A percentile compares a stretch with the other conserved stretches of the same genome.
Evolutionary conservation across 1,139 yeast species (phyloP).

Genomic region (Keqinozyma sinolaborantium): DNA sequence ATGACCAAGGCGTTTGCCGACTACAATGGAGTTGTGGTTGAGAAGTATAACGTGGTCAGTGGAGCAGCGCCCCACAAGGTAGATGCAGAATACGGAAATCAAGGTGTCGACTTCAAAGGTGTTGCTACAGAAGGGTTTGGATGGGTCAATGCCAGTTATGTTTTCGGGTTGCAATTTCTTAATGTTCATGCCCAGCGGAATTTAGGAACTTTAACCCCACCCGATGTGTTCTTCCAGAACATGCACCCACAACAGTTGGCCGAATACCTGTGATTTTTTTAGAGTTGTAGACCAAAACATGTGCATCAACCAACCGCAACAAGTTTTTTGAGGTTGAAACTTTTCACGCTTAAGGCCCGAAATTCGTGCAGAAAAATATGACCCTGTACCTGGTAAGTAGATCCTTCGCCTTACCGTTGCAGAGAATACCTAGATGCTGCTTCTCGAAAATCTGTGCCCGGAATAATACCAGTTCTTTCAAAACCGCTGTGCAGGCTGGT

Average conservation of each 20-base stretch:
- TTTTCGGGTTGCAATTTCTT: constrained; percentile 69
- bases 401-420: not conserved
- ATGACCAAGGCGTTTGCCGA: constrained; percentile 93
- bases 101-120: constrained; percentile 88
- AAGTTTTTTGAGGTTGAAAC: not conserved
- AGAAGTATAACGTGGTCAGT: constrained; percentile 87
- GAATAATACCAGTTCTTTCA: constrained; percentile 18
- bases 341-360: too few species aligned
- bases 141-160: constrained; percentile 90
- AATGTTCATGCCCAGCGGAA: constrained; percentile 71
- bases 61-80: constrained; percentile 87
- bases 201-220: constrained; percentile 80
- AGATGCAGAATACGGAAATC: constrained; percentile 96
- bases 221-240: constrained; percentile 59
- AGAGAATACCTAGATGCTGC: not conserved
- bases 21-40: constrained; percentile 93
- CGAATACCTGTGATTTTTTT: constrained; percentile 5
- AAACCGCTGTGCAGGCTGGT: constrained; percentile 72
- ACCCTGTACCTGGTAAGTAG: not conserved
- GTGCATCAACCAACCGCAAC: not conserved
- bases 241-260: constrained; percentile 44
- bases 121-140: constrained; percentile 97
- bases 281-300: not conserved
- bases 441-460: not conserved
- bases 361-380: too few species aligned